Conservation (phyloP, 306 rosid genomes). For the Lathyrus aphaca region DNA sequence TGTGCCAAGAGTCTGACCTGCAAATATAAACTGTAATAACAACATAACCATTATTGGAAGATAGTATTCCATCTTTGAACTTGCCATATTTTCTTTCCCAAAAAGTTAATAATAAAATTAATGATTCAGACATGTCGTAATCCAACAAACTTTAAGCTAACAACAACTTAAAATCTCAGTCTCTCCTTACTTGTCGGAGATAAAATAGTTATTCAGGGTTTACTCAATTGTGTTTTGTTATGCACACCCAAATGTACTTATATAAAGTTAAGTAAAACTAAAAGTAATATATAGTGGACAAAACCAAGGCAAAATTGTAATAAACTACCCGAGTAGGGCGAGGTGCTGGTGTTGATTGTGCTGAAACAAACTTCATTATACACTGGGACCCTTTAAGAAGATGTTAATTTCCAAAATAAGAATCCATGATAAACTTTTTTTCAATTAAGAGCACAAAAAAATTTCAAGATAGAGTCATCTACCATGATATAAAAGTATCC, state of each 20-base stretch:
- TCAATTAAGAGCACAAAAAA: too few species aligned
- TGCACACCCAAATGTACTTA: not conserved
- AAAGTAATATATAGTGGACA: conserved; percentile 5
- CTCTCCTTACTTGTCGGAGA: not conserved
- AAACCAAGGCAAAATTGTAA: conserved; percentile 25
- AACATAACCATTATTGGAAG: conserved; percentile 54
- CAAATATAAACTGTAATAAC: conserved; percentile 43
- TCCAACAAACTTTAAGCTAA: too few species aligned
- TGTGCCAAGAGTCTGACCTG: conserved; percentile 45
- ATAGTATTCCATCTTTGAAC: conserved; percentile 22
- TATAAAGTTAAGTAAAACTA: conserved; percentile 12
- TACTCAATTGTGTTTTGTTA: conserved; percentile 5
- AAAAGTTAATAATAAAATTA: too few species aligned
- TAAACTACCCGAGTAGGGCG: conserved; percentile 75
- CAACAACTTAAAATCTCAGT: too few species aligned
- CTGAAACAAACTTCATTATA: conserved; percentile 79
- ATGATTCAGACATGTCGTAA: too few species aligned
- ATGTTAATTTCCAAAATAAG: too few species aligned
- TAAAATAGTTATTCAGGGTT: conserved; percentile 9
- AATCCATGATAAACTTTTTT: too few species aligned
- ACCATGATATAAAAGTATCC: conserved; percentile 94
- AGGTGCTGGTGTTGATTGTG: conserved; percentile 78
- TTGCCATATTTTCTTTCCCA: conserved; percentile 26
- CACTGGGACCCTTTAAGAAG: too few species aligned
- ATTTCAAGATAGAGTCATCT: too few species aligned